Percentiles rank a stretch among this genome's conserved stretches.
These are phyloP conservation scores for Phaeophleospora eucalypticola DNA, from an alignment of 2,329 filamentous ascomycete species.

Conservation along the genomic window DNA sequence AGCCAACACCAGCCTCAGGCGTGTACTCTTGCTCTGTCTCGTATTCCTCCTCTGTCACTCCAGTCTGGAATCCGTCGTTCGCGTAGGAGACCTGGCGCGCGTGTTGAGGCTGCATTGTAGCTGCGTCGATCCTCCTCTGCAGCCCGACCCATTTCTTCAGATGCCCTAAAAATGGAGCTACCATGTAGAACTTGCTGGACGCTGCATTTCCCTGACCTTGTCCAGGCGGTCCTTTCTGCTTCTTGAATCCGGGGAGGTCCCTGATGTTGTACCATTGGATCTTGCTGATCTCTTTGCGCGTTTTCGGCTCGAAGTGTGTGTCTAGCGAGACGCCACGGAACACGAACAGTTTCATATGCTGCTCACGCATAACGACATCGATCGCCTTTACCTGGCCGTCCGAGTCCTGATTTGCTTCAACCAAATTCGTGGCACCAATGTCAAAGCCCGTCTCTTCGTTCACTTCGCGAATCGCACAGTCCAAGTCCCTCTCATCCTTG, in stretches of 20 bases:
- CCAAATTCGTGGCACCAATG: slow-evolving; percentile 68
- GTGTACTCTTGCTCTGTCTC: slow-evolving; percentile 14
- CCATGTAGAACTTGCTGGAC: slow-evolving; percentile 95
- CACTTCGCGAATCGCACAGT: slow-evolving; percentile 90
- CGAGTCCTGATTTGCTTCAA: slow-evolving; percentile 55
- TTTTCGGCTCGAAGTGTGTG: slow-evolving; percentile 81
- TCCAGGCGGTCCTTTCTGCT: slow-evolving; percentile 62
- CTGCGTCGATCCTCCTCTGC: slow-evolving; percentile 66
- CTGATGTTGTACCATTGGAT: slow-evolving; percentile 92
- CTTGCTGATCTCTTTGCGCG: slow-evolving; percentile 94
- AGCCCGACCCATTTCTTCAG: slow-evolving; percentile 88
- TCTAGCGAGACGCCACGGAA: slow-evolving; percentile 85
- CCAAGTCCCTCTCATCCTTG: slow-evolving; percentile 89
- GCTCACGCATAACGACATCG: slow-evolving; percentile 83
- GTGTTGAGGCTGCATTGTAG: slow-evolving; percentile 9
- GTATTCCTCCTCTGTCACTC: slow-evolving; percentile 19
- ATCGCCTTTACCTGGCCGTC: slow-evolving; percentile 71
- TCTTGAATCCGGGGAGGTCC: slow-evolving; percentile 77
- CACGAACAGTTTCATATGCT: slow-evolving; percentile 88
- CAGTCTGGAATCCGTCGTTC: slow-evolving; percentile 11
- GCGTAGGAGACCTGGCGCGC: slow-evolving; percentile 11
- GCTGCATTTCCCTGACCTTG: slow-evolving; percentile 57
- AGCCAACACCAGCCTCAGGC: slow-evolving; percentile 12
- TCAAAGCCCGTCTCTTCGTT: slow-evolving; percentile 96
- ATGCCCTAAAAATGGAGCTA: slow-evolving; percentile 81